phyloP scores from a whole-genome alignment of 2,329 filamentous ascomycete genomes.

The Diaporthe helianthi region DNA sequence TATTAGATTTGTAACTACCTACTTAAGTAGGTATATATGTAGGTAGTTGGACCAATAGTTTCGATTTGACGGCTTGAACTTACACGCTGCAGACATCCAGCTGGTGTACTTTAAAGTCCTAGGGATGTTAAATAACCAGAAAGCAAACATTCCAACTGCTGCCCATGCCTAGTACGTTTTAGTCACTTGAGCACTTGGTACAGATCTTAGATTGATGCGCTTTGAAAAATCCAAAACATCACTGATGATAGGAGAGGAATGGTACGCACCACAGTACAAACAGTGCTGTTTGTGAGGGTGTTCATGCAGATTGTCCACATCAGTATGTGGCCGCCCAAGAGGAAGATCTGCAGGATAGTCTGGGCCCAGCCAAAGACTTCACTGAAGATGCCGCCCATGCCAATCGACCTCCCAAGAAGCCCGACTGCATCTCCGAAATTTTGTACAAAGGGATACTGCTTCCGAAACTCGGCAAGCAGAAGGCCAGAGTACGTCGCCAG shows the following conservation, averaged over 20 bases:
- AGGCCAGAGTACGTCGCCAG: constrained; percentile 15
- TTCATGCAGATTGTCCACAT: constrained; percentile 35
- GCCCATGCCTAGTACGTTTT: constrained; percentile 54
- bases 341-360: constrained; percentile 61
- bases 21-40: too few relatives aligned
- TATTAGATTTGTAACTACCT: too few relatives aligned
- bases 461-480: constrained; percentile 20
- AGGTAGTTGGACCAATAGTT: neutral
- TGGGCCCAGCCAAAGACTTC: constrained; percentile 58
- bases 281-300: constrained; percentile 63
- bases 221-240: too few relatives aligned
- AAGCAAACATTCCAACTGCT: constrained; percentile 63
- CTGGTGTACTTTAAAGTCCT: constrained; percentile 68
- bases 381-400: constrained; percentile 53
- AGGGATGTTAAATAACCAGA: constrained; percentile 64
- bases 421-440: constrained; percentile 64
- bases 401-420: constrained; percentile 45
- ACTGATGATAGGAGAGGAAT: too few relatives aligned
- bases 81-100: constrained; percentile 64
- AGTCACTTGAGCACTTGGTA: too few relatives aligned
- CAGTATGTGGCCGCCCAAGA: constrained; percentile 64
- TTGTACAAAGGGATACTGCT: constrained; percentile 44
- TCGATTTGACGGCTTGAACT: constrained; percentile 30
- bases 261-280: constrained; percentile 59
- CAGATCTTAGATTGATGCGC: too few relatives aligned